Conservation (phyloP, 495 filamentous ascomycete species). For the Jackrogersella minutella region DNA sequence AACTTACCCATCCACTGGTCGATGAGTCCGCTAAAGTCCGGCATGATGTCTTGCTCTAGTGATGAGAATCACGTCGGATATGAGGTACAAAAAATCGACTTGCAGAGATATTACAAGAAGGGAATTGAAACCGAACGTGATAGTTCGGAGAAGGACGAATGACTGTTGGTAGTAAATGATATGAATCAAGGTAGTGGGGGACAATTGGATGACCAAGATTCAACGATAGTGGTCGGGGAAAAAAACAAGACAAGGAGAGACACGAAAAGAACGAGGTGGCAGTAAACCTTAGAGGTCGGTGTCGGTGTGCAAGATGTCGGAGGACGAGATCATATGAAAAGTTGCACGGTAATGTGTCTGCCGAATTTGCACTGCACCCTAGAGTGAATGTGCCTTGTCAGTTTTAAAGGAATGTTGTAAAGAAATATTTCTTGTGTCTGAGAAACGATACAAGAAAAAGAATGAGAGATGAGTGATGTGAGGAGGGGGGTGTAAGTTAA, state of each 20-base stretch:
- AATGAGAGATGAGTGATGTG: background rate
- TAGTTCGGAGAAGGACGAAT: background rate
- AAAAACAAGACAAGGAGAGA: conserved; percentile 9
- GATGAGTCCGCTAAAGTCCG: conserved; percentile 5
- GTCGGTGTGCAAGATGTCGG: background rate
- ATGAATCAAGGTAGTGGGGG: background rate
- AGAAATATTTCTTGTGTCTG: conserved; percentile 3
- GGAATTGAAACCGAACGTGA: conserved; percentile 1
- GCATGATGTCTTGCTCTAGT: conserved; percentile 22
- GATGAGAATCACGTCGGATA: conserved; percentile 11
- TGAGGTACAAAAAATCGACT: background rate
- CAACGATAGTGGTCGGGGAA: background rate
- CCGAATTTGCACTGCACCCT: conserved; percentile 22
- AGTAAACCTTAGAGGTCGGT: background rate
- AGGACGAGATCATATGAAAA: conserved; percentile 29
- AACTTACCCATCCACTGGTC: conserved; percentile 30
- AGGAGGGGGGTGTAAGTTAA: background rate
- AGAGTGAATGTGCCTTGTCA: conserved; percentile 11
- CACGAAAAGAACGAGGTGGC: conserved; percentile 6
- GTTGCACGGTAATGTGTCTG: conserved; percentile 27
- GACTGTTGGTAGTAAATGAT: background rate
- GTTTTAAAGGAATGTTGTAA: conserved; percentile 21
- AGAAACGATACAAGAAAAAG: background rate
- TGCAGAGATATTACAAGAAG: background rate
- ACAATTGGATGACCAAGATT: background rate